Percentiles rank a stretch among this genome's conserved stretches.
These are phyloP conservation scores for Tripterygium wilfordii DNA, from an alignment of 177 flowering plant genomes.

Conservation along the genomic window DNA sequence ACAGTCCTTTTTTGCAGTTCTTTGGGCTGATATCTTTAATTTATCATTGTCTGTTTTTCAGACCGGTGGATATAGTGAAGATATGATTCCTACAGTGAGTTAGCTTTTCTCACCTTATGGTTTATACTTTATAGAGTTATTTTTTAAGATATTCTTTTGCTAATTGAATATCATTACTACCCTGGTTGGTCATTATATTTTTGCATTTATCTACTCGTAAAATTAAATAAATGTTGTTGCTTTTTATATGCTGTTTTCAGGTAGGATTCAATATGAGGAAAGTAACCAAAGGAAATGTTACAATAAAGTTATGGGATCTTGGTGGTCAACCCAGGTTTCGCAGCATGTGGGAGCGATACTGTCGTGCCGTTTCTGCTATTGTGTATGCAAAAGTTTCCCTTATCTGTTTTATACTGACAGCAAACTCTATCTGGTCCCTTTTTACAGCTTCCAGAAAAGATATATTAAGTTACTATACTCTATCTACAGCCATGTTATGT, in stretches of 20 bases:
- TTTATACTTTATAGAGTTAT: neutral
- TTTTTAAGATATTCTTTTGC: neutral
- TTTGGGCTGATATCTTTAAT: conserved; percentile 5
- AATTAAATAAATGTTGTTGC: too few relatives aligned
- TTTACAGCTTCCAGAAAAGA: neutral
- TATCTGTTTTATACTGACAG: neutral
- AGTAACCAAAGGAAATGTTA: conserved; percentile 93
- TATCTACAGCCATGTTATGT: too few relatives aligned
- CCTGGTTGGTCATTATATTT: too few relatives aligned
- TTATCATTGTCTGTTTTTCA: conserved; percentile 20
- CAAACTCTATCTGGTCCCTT: neutral
- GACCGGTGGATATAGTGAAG: conserved; percentile 98
- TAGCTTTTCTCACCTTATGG: neutral
- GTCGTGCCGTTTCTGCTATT: conserved; percentile 94
- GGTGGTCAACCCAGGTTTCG: conserved; percentile 99
- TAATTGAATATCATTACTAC: neutral
- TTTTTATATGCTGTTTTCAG: conserved; percentile 44
- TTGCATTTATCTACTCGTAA: too few relatives aligned
- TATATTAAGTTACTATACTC: neutral
- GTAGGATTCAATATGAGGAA: conserved; percentile 97
- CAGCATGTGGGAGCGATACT: conserved; percentile 99
- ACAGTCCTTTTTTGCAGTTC: neutral
- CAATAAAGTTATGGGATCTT: conserved; percentile 97
- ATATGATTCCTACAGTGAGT: conserved; percentile 97
- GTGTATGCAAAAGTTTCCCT: conserved; percentile 43